A percentile compares a stretch with the other conserved stretches of the same genome.
Conservation (phyloP, 2,329 filamentous ascomycete species). For the Rhinocladiella mackenziei region DNA sequence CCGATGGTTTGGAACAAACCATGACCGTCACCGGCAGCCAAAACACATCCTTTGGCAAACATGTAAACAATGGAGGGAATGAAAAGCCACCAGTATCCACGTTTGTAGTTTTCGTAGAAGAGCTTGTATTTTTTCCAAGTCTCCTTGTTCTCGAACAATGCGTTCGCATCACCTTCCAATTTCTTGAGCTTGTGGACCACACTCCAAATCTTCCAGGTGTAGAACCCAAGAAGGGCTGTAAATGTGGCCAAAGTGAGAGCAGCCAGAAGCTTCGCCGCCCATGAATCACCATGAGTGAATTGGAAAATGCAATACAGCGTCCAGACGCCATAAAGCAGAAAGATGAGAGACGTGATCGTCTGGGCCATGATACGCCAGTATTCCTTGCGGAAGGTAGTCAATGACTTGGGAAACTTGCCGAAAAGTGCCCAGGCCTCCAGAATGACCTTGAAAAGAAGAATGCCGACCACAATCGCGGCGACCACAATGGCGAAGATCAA, state of each 20-base stretch:
- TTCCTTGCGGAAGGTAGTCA: slow-evolving; percentile 84
- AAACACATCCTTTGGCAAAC: slow-evolving; percentile 79
- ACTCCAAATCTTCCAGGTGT: slow-evolving; percentile 76
- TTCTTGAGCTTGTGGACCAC: slow-evolving; percentile 71
- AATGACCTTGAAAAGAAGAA: slow-evolving; percentile 85
- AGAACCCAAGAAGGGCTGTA: slow-evolving; percentile 75
- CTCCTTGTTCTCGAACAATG: slow-evolving; percentile 81
- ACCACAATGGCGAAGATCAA: slow-evolving; percentile 84
- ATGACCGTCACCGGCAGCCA: slow-evolving; percentile 80
- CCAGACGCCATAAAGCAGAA: slow-evolving; percentile 92
- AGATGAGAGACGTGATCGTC: slow-evolving; percentile 82
- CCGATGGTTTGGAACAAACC: slow-evolving; percentile 75
- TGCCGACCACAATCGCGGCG: slow-evolving; percentile 75
- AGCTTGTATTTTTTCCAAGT: slow-evolving; percentile 94
- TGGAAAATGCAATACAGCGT: slow-evolving; percentile 94
- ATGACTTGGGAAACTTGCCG: slow-evolving; percentile 73
- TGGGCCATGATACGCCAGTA: slow-evolving; percentile 93
- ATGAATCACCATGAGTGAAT: slow-evolving; percentile 88
- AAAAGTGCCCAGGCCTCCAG: slow-evolving; percentile 90
- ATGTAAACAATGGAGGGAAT: slow-evolving; percentile 85
- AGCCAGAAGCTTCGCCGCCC: slow-evolving; percentile 82
- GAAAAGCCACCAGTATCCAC: slow-evolving; percentile 96
- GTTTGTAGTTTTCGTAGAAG: slow-evolving; percentile 95
- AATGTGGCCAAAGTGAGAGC: slow-evolving; percentile 76
- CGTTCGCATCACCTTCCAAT: slow-evolving; percentile 66